phyloP scores from a whole-genome alignment of 2,329 filamentous ascomycete genomes.

The Colletotrichum navitas region DNA sequence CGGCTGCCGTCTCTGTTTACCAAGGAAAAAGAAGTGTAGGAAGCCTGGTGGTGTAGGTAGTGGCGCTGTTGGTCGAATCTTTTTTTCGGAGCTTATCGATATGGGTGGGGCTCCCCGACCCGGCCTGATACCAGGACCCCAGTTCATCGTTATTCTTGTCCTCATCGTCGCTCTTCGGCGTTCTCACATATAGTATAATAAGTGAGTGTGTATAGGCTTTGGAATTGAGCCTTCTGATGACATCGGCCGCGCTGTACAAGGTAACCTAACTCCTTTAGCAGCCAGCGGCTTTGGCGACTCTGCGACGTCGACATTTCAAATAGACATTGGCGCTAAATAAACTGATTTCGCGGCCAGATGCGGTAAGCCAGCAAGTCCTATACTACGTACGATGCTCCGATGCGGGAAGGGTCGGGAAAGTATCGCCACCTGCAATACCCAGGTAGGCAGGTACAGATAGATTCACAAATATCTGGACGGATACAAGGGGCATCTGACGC shows the following conservation, averaged over 20 bases:
- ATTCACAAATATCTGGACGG: not conserved
- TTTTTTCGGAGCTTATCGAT: slow-evolving; percentile 19
- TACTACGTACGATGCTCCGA: not conserved
- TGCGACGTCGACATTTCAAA: not conserved
- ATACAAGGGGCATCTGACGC: not conserved
- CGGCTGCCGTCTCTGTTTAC: slow-evolving; percentile 3
- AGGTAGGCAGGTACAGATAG: not conserved
- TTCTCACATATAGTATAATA: not conserved
- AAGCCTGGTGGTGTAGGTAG: slow-evolving; percentile 1
- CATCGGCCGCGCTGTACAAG: not conserved
- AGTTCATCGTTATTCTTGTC: not conserved
- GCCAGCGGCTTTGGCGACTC: not conserved
- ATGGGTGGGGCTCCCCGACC: slow-evolving; percentile 3
- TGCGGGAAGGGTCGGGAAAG: not conserved
- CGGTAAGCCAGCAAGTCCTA: not conserved
- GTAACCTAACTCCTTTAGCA: not conserved
- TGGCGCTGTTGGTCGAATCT: slow-evolving; percentile 10
- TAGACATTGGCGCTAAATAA: not conserved
- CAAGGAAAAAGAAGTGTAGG: slow-evolving; percentile 7
- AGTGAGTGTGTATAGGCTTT: not conserved
- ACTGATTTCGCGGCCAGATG: not conserved
- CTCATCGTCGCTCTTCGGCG: not conserved
- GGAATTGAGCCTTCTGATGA: not conserved
- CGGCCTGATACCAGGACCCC: not conserved
- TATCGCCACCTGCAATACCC: not conserved